phyloP scores from a whole-genome alignment of 78 protist genomes.

The Tieghemostelium lacteum region DNA sequence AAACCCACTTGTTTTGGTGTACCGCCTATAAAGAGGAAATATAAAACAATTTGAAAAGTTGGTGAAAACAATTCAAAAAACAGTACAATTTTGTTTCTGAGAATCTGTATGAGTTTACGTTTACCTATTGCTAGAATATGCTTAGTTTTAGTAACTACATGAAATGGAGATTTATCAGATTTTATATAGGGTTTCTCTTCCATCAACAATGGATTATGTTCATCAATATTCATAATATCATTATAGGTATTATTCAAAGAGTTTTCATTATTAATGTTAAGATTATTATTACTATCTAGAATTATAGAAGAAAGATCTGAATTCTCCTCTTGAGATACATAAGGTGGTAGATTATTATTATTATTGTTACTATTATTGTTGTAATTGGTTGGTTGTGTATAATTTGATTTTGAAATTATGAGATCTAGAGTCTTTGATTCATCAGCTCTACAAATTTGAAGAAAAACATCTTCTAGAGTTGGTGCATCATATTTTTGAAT shows the following conservation, averaged over 20 bases:
- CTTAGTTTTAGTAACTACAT: not conserved
- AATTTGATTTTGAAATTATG: not conserved
- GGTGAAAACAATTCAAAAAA: constrained; percentile 45
- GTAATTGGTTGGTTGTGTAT: not conserved
- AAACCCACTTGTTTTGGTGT: constrained; percentile 48
- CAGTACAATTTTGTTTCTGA: constrained; percentile 38
- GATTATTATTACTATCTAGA: not conserved
- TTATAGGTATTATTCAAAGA: not conserved
- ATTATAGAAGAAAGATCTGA: not conserved
- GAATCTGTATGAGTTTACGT: constrained; percentile 31
- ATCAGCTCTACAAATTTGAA: constrained; percentile 22
- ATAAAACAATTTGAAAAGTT: constrained; percentile 54
- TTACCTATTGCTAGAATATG: constrained; percentile 23
- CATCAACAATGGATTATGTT: not conserved
- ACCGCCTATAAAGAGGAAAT: constrained; percentile 45
- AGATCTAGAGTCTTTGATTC: not conserved
- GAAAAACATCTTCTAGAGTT: constrained; percentile 64
- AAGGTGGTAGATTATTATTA: not conserved
- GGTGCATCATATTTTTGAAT: not conserved
- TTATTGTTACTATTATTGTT: not conserved
- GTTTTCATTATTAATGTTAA: not conserved
- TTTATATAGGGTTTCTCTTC: not conserved
- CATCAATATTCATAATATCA: not conserved
- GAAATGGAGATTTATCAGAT: not conserved
- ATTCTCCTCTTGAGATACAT: not conserved